Percentiles rank a stretch among this genome's conserved stretches.
phyloP scores from a whole-genome alignment of 768 basidiomycete species.

The Termitomyces eurrhizus region DNA sequence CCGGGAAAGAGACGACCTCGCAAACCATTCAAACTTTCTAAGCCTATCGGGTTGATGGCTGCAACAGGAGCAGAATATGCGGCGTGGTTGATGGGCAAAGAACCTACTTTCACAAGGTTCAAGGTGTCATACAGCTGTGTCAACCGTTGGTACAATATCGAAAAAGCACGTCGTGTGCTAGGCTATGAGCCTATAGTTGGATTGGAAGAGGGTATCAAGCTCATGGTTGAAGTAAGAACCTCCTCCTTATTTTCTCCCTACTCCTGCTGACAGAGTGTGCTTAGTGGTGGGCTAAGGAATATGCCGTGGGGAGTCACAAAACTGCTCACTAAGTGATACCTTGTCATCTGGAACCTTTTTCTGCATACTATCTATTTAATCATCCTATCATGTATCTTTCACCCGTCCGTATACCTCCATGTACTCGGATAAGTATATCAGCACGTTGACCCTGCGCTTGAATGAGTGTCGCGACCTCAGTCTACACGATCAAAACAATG shows the following conservation, averaged over 20 bases:
- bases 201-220: constrained; percentile 80
- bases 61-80: constrained; percentile 74
- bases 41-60: constrained; percentile 60
- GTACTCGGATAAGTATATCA: constrained; percentile 3
- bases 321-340: constrained; percentile 29
- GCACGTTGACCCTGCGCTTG: background rate
- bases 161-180: constrained; percentile 85
- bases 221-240: constrained; percentile 66
- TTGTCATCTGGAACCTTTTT: background rate
- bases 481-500: constrained; percentile 5
- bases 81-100: constrained; percentile 68
- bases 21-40: constrained; percentile 47
- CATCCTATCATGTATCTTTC: constrained; percentile 10
- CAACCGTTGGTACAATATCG: constrained; percentile 88
- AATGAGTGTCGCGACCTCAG: background rate
- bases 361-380: constrained; percentile 4
- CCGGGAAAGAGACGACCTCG: constrained; percentile 45
- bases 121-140: constrained; percentile 79
- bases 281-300: constrained; percentile 48
- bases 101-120: constrained; percentile 82
- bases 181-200: constrained; percentile 93
- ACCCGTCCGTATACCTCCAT: background rate
- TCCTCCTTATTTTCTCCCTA: background rate
- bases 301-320: constrained; percentile 34
- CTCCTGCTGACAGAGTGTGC: background rate